Base-by-base conservation (phyloP, 345 rosid species). In the Salix exigua region DNA sequence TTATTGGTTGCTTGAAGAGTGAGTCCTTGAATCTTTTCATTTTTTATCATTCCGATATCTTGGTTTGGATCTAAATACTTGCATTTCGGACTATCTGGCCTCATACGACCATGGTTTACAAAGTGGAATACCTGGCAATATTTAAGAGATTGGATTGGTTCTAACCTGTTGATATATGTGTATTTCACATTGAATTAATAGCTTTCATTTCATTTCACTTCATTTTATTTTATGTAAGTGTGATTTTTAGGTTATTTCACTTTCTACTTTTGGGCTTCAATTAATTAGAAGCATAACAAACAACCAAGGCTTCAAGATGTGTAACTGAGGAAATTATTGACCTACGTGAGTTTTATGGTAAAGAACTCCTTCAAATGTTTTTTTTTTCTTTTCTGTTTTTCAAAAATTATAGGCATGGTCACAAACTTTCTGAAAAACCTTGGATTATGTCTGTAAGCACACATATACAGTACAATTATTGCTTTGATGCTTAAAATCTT, bases 1-100 rank as follows among this genome's bases (percentile, higher is more conserved):
- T 76, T 96, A 96, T 73, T 96, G 99, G 98, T 82, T 92, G 96
- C 99, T 96, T 82, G 98, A 93, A 77, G 94, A 96, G 99, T 96
- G 84, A 91, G 99, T 88, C 73, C 55, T 50, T 61, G 50, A 40
- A n/a, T 75, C 67, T 67, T 80, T 66, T 69, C 70, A 50, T 68
- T 72, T 69, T 18, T 70, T 13, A 35, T 31, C 44, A 33, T n/a
- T 55, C 61, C 61, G 9, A 8, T 21, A n/a, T 55, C 61, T 7
- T 58, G 26, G 23, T 55, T 55, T n/a, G 14, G 14, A 58, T 58
- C 63, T 58, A 58, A 58, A 58, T 23, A 25, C 23, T 23, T 58
- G 26, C 63, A 58, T 58, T n/a, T 23, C 28, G 23, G 23, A 58
- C 28, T 10, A 58, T 23, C 28, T n/a, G 16, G 28, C 25, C 16